Percentiles rank a stretch among this genome's conserved stretches.
These are phyloP conservation scores for Chrysanthemum makinoi DNA, from an alignment of 129 eudicot species.

Conservation along the genomic window DNA sequence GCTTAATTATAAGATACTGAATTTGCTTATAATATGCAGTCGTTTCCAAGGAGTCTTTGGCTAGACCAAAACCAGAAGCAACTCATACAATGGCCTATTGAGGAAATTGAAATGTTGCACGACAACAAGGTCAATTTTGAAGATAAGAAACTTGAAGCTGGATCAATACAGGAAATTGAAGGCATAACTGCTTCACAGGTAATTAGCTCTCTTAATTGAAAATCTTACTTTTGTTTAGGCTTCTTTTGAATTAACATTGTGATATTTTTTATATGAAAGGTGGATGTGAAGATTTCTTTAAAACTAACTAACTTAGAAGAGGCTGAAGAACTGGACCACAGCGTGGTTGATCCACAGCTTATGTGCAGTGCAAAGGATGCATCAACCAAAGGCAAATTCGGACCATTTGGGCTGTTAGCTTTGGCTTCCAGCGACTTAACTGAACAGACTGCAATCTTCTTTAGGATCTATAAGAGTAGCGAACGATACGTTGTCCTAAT, in stretches of 20 bases:
- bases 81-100: slow-evolving; percentile 40
- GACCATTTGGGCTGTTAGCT: slow-evolving; percentile 82
- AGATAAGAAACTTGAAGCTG: slow-evolving; percentile 29
- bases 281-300: slow-evolving; percentile 66
- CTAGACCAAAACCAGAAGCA: slow-evolving; percentile 30
- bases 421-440: slow-evolving; percentile 63
- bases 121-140: slow-evolving; percentile 15
- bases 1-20: background rate
- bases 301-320: slow-evolving; percentile 37
- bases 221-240: background rate
- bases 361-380: slow-evolving; percentile 48
- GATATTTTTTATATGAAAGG: slow-evolving; percentile 29
- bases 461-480: slow-evolving; percentile 40
- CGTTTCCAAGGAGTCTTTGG: slow-evolving; percentile 35
- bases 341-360: slow-evolving; percentile 46
- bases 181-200: slow-evolving; percentile 46
- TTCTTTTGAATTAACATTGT: background rate
- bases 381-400: slow-evolving; percentile 41
- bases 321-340: slow-evolving; percentile 43
- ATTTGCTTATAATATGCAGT: background rate
- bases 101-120: slow-evolving; percentile 29
- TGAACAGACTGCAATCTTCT: slow-evolving; percentile 77
- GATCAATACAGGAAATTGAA: slow-evolving; percentile 24
- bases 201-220: background rate
- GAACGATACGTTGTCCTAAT: slow-evolving; percentile 52